Conservation (phyloP, 2,329 filamentous ascomycete species). For the Aspergillus sp. region DNA sequence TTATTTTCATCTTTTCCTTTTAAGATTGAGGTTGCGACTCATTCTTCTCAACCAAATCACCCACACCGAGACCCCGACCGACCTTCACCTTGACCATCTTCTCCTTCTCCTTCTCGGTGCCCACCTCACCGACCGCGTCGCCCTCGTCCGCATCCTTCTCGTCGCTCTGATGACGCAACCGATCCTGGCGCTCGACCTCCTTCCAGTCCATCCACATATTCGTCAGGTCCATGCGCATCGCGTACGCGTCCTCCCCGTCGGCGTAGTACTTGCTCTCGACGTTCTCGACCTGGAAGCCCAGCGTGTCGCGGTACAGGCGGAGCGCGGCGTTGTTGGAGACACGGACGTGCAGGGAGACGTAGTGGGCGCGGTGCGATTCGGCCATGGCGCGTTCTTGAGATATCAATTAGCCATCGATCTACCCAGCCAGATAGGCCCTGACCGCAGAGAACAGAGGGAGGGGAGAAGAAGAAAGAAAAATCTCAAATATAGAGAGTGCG, state of each 20-base stretch:
- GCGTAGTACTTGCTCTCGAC: conserved; percentile 64
- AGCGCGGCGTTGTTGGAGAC: conserved; percentile 89
- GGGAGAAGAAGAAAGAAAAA: neutral
- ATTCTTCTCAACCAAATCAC: conserved; percentile 54
- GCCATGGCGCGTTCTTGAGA: conserved; percentile 85
- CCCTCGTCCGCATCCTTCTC: conserved; percentile 59
- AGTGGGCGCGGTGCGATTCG: conserved; percentile 85
- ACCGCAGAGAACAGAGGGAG: neutral
- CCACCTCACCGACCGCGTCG: conserved; percentile 67
- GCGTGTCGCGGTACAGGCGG: conserved; percentile 87
- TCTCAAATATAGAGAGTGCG: too few relatives aligned
- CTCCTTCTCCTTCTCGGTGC: conserved; percentile 49
- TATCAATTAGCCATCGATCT: conserved; percentile 3
- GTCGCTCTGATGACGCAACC: conserved; percentile 32
- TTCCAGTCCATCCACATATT: conserved; percentile 48
- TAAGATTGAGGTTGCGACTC: conserved; percentile 28
- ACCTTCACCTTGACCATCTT: conserved; percentile 84
- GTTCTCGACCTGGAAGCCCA: conserved; percentile 84
- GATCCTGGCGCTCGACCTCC: conserved; percentile 43
- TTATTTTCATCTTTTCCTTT: neutral
- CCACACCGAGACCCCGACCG: conserved; percentile 75
- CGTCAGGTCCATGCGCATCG: conserved; percentile 83
- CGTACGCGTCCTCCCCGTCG: conserved; percentile 93
- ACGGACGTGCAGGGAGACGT: conserved; percentile 94
- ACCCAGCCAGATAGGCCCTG: neutral